A percentile compares a stretch with the other conserved stretches of the same genome.
Conservation (phyloP, 176 grass and related monocot genomes). For the Oryza coarctata region DNA sequence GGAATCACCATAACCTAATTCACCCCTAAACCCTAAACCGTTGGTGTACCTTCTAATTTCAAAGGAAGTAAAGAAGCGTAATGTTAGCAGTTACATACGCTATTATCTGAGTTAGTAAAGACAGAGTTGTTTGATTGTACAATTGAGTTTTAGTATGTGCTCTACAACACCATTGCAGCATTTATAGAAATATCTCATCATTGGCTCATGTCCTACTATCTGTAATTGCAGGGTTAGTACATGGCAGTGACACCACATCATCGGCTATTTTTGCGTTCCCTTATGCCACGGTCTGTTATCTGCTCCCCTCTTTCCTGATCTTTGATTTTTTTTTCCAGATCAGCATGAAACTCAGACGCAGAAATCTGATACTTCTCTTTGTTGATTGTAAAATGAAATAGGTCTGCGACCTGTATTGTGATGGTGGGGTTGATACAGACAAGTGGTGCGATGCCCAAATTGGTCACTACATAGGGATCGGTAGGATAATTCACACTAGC, state of each 20-base stretch:
- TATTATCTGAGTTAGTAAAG: neutral
- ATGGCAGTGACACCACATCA: constrained; percentile 40
- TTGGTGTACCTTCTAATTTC: neutral
- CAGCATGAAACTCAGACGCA: neutral
- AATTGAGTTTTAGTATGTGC: too few species aligned
- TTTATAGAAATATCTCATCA: neutral
- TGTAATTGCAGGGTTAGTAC: constrained; percentile 19
- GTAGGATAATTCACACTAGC: constrained; percentile 27
- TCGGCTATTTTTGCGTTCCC: constrained; percentile 80
- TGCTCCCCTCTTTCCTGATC: neutral
- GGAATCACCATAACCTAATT: neutral
- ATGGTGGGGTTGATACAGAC: constrained; percentile 46
- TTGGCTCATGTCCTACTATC: neutral
- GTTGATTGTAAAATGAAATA: constrained; percentile 21
- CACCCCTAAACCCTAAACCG: neutral
- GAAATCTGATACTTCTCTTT: constrained; percentile 20
- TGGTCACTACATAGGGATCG: constrained; percentile 80
- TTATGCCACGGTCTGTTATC: constrained; percentile 64
- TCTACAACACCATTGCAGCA: neutral
- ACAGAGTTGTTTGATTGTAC: neutral
- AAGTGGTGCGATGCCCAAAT: constrained; percentile 83
- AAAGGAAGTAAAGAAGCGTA: too few species aligned
- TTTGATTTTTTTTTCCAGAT: constrained; percentile 10
- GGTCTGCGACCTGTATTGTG: constrained; percentile 87
- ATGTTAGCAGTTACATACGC: neutral